Evolutionary conservation across 2,329 filamentous ascomycete species (phyloP).

Genomic region (Pezicula radicicola): DNA sequence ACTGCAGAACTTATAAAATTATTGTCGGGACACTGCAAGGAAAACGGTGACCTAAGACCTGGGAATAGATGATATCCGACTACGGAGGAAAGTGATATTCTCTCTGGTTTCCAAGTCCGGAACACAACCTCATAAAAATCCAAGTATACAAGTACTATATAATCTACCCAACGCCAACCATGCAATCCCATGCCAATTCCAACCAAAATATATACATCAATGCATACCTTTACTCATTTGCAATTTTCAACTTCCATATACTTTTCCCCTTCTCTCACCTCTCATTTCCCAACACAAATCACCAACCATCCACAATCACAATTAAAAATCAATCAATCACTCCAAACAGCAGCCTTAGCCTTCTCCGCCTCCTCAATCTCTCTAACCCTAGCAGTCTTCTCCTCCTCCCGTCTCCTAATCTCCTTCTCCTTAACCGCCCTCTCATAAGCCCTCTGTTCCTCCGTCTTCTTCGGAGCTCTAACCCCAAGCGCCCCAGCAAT

Average conservation of each 20-base stretch:
- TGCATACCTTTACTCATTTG: constrained; percentile 6
- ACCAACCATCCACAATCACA: no score
- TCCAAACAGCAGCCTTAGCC: constrained; percentile 85
- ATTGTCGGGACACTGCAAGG: no score
- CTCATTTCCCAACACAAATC: no score
- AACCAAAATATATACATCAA: not conserved
- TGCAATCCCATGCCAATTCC: not conserved
- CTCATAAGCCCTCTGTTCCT: constrained; percentile 87
- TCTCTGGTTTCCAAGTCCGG: not conserved
- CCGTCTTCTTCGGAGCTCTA: constrained; percentile 74
- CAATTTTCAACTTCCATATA: constrained; percentile 3
- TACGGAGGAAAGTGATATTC: not conserved
- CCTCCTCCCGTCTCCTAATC: constrained; percentile 70
- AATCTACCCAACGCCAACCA: no score
- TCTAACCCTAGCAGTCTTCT: constrained; percentile 59
- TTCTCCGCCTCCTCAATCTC: constrained; percentile 64
- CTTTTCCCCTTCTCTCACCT: no score
- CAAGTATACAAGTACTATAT: no score
- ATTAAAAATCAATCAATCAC: constrained; percentile 46
- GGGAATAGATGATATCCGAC: not conserved
- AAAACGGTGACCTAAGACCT: no score
- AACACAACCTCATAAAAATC: no score
- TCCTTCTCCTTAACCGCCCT: constrained; percentile 80
- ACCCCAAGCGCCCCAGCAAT: constrained; percentile 88
- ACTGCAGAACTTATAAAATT: no score